Evolutionary conservation across 495 filamentous ascomycete genomes (phyloP).

Genomic region (Xylaria acuta): DNA sequence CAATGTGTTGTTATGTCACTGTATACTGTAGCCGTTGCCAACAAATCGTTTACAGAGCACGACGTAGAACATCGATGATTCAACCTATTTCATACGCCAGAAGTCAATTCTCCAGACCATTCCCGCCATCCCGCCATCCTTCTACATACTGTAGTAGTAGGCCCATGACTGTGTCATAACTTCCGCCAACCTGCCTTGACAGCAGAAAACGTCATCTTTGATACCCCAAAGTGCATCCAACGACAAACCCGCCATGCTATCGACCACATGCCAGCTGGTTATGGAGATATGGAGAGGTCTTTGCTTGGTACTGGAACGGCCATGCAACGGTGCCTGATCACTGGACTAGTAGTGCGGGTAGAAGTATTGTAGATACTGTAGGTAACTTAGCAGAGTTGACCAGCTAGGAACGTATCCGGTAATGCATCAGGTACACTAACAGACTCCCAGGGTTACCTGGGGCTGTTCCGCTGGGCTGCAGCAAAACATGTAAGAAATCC

Average conservation of each 20-base stretch:
- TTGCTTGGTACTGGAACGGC: slow-evolving; percentile 3
- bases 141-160: neutral
- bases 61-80: slow-evolving; percentile 9
- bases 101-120: neutral
- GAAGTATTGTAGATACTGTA: neutral
- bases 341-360: neutral
- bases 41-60: slow-evolving; percentile 7
- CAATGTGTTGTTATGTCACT: slow-evolving; percentile 3
- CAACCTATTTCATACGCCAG: slow-evolving; percentile 1
- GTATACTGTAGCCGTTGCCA: slow-evolving; percentile 11
- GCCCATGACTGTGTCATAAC: neutral
- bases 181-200: neutral
- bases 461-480: slow-evolving; percentile 28
- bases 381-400: slow-evolving; percentile 1
- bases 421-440: slow-evolving; percentile 8
- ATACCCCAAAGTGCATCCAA: neutral
- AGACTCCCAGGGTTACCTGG: slow-evolving; percentile 14
- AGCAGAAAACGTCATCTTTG: slow-evolving; percentile 10
- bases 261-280: slow-evolving; percentile 14
- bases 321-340: slow-evolving; percentile 30
- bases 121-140: neutral
- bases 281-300: neutral
- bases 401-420: slow-evolving; percentile 4
- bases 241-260: slow-evolving; percentile 9
- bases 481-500: slow-evolving; percentile 30